Percentiles rank a stretch among this genome's conserved stretches.
Conservation (phyloP, 257 asterid species). For the Capsicum pubescens region DNA sequence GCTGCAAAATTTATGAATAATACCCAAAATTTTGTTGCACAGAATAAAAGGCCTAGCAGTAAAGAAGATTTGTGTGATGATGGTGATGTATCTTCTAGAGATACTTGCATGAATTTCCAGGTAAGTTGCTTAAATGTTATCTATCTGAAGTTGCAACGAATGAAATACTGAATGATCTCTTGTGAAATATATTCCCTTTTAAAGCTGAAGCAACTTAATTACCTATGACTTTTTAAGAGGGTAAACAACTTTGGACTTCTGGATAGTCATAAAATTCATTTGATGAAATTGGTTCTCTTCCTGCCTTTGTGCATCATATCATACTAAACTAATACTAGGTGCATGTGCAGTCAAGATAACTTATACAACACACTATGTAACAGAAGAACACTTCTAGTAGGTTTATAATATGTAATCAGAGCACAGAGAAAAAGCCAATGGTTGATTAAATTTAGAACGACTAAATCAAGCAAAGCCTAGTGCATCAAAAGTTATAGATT, state of each 20-base stretch:
- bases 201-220: background rate
- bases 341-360: background rate
- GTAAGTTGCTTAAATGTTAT: slow-evolving; percentile 36
- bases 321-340: background rate
- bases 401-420: slow-evolving; percentile 9
- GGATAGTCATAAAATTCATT: slow-evolving; percentile 1
- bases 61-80: slow-evolving; percentile 29
- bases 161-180: background rate
- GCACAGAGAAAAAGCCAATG: background rate
- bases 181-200: background rate
- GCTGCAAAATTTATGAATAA: slow-evolving; percentile 39
- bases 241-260: background rate
- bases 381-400: background rate
- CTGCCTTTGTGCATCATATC: background rate
- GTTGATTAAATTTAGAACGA: background rate
- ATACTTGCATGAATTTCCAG: slow-evolving; percentile 45
- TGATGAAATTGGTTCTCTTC: background rate
- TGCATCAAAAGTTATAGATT: background rate
- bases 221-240: background rate
- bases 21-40: slow-evolving; percentile 42
- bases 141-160: background rate
- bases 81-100: slow-evolving; percentile 35
- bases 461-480: slow-evolving; percentile 4
- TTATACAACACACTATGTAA: background rate
- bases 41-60: slow-evolving; percentile 42